These are phyloP conservation scores for Colletotrichum sp. DNA, from an alignment of 2,329 filamentous ascomycete genomes.

Conservation along the genomic window DNA sequence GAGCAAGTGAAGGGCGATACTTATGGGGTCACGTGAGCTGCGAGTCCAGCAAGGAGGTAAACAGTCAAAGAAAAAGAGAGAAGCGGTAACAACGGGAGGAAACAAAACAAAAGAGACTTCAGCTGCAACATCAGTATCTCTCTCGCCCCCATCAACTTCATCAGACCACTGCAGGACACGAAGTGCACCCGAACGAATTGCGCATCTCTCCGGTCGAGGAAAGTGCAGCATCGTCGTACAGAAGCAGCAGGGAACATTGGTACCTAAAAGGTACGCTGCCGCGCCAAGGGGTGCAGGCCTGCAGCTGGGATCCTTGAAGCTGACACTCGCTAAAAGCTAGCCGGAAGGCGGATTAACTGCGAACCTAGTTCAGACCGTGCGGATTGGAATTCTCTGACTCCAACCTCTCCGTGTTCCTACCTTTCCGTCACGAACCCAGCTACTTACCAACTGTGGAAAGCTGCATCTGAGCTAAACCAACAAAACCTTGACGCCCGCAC, in stretches of 20 bases:
- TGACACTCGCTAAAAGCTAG: slow-evolving; percentile 14
- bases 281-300: slow-evolving; percentile 1
- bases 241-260: not conserved
- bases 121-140: not conserved
- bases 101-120: not conserved
- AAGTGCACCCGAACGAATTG: not conserved
- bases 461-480: slow-evolving; percentile 5
- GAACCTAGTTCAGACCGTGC: slow-evolving; percentile 27
- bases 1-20: not conserved
- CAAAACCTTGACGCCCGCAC: slow-evolving; percentile 14
- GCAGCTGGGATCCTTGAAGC: slow-evolving; percentile 18
- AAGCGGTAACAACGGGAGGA: not conserved
- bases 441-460: not conserved
- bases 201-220: not conserved
- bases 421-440: not conserved
- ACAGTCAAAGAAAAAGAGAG: not conserved
- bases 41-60: not conserved
- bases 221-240: not conserved
- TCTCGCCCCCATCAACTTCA: not conserved
- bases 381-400: slow-evolving; percentile 28
- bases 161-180: not conserved
- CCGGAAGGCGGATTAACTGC: slow-evolving; percentile 23
- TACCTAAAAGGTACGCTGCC: not conserved
- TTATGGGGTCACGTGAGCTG: not conserved
- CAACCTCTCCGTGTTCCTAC: slow-evolving; percentile 22